phyloP scores from a whole-genome alignment of 805 yeast genomes.

The Hanseniaspora hatyaiensis region DNA sequence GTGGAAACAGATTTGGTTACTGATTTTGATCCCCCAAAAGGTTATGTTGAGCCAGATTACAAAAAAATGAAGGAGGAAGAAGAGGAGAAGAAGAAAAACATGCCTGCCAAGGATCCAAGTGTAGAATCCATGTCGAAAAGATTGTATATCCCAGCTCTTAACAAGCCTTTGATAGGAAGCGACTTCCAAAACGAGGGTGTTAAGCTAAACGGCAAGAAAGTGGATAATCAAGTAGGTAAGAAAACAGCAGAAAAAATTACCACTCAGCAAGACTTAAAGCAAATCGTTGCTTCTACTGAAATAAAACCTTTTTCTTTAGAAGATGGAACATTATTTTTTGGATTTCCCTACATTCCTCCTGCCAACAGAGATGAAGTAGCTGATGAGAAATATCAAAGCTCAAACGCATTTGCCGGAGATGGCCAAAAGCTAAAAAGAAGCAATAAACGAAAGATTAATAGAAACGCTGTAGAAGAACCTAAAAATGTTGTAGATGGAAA shows the following conservation, averaged over 20 bases:
- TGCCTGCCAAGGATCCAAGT: constrained; percentile 29
- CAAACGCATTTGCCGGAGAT: constrained; percentile 41
- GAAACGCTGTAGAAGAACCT: constrained; percentile 42
- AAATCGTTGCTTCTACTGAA: constrained; percentile 24
- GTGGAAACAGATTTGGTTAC: constrained; percentile 94
- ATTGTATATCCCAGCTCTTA: constrained; percentile 17
- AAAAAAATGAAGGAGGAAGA: constrained; percentile 25
- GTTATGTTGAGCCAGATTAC: constrained; percentile 86
- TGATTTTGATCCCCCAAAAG: constrained; percentile 97
- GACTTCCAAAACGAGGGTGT: constrained; percentile 4
- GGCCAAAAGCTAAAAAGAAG: constrained; percentile 69
- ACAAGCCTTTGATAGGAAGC: neutral
- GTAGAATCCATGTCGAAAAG: constrained; percentile 66
- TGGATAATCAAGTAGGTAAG: neutral
- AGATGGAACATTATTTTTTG: constrained; percentile 81
- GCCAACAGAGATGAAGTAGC: constrained; percentile 26
- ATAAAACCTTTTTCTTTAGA: constrained; percentile 68
- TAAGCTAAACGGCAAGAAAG: constrained; percentile 8
- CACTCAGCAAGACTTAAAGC: constrained; percentile 1
- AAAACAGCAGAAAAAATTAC: neutral
- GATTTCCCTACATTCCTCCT: constrained; percentile 60
- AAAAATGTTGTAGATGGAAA: constrained; percentile 46
- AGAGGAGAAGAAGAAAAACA: constrained; percentile 27
- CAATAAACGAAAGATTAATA: constrained; percentile 55
- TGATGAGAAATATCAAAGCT: constrained; percentile 19